Base-by-base conservation (phyloP, 495 filamentous ascomycete species). In the Tuber magnatum region DNA sequence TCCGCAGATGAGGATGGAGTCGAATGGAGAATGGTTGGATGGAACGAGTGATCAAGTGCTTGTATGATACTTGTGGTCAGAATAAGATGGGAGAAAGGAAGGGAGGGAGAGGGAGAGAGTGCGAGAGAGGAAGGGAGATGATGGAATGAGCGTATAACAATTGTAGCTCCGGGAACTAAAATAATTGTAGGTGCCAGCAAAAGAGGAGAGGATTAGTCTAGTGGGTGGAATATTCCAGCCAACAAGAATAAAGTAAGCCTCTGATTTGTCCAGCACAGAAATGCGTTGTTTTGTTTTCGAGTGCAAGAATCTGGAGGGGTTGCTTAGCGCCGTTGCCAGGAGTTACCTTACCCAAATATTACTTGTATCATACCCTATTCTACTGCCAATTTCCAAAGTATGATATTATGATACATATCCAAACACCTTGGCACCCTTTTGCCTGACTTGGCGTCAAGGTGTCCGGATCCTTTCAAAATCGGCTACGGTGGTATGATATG, bases 221-320 rank as follows among this genome's bases (percentile, higher is more conserved):
- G 56, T n/a, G n/a, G 56, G 20, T 65, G 56, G 56, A 65, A 65
- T 65, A 65, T 35, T 65, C 56, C 28, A 65, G 56, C 56, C 56
- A 65, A 65, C 32, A 65, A 14, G 56, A 65, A 35, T 22, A 44
- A 73, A 43, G 70, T 28, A 48, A 73, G 73, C 44, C 71, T 76
- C 72, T 79, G 76, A 71, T 79, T 79, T 73, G 77, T 79, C 77
- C 77, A 79, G 73, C 77, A 39, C 77, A 79, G 76, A 39, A 68
- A 44, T 78, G 76, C 74, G 70, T 72, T 79, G 76, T 73, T 73
- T 79, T 79, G 72, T 78, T 75, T 75, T 71, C 20, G 28, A 65
- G 28, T 65, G 56, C 56, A 28, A 32, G 16, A 28, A 65, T 35
- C 28, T 35, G 14, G 56, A 35, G 56, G 56, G 56, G 56, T 65